Conservation (phyloP, 768 basidiomycete species). For the Erythrobasidium yunnanense region DNA sequence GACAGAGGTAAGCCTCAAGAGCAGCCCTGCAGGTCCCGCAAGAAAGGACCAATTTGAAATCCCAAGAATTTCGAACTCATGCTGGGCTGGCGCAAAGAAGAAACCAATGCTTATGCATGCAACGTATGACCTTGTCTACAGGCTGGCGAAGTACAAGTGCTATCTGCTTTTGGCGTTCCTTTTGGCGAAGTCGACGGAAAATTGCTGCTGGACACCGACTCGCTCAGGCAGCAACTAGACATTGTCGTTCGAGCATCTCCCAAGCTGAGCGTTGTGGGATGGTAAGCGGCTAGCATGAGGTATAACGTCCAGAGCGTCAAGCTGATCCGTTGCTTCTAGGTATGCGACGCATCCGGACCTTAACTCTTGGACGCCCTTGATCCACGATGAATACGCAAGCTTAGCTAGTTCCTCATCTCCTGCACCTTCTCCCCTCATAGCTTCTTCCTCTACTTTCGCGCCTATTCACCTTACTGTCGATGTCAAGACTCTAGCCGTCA, state of each 20-base stretch:
- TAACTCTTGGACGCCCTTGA: conserved; percentile 30
- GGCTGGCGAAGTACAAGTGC: conserved; percentile 20
- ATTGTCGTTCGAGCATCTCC: conserved; percentile 20
- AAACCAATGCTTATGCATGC: too few species aligned
- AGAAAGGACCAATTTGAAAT: too few species aligned
- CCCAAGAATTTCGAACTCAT: too few species aligned
- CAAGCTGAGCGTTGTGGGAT: conserved; percentile 22
- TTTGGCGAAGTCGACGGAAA: conserved; percentile 26
- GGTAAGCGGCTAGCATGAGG: too few species aligned
- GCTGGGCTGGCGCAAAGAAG: too few species aligned
- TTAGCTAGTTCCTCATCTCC: background rate
- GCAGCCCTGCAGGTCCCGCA: too few species aligned
- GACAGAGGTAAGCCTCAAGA: conserved; percentile 6
- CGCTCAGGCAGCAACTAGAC: conserved; percentile 17
- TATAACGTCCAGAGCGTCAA: background rate
- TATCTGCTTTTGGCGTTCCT: conserved; percentile 18
- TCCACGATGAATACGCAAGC: conserved; percentile 20
- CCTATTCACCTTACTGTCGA: conserved; percentile 28
- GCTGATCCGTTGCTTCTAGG: conserved; percentile 16
- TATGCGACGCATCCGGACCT: conserved; percentile 29
- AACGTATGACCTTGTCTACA: too few species aligned
- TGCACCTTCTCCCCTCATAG: background rate
- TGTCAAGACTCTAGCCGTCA: conserved; percentile 19
- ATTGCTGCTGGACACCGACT: conserved; percentile 21
- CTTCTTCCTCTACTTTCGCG: background rate